phyloP scores from a whole-genome alignment of 2,329 filamentous ascomycete species.

The Rutstroemia sydowiana region DNA sequence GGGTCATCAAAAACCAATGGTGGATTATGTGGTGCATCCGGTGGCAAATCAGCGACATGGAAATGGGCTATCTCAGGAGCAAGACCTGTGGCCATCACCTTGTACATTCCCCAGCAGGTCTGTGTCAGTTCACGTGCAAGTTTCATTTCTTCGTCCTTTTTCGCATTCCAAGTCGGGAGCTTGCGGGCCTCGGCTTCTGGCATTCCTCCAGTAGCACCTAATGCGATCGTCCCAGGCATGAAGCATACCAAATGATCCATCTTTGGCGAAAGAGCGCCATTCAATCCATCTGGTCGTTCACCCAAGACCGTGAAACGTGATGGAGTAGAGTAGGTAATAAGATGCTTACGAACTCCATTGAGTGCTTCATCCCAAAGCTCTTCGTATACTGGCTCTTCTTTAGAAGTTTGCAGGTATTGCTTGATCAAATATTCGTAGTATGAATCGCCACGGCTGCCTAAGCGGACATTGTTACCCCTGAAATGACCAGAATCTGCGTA shows the following conservation, averaged over 20 bases:
- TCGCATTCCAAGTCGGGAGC: conserved; percentile 62
- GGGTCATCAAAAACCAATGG: conserved; percentile 44
- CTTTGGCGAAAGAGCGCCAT: conserved; percentile 64
- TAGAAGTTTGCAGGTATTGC: conserved; percentile 90
- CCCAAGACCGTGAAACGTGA: conserved; percentile 82
- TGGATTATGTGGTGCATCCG: conserved; percentile 44
- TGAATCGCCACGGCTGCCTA: conserved; percentile 90
- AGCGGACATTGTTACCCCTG: conserved; percentile 74
- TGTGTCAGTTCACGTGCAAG: conserved; percentile 88
- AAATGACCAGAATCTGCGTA: conserved; percentile 74
- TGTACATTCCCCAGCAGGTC: conserved; percentile 98
- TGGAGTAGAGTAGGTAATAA: conserved; percentile 79
- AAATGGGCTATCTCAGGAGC: conserved; percentile 94
- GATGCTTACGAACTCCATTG: conserved; percentile 78
- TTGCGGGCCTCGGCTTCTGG: conserved; percentile 69
- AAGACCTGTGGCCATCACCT: conserved; percentile 81
- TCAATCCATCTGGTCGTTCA: conserved; percentile 71
- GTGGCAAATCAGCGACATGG: conserved; percentile 58
- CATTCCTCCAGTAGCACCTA: conserved; percentile 75
- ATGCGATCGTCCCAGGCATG: conserved; percentile 89
- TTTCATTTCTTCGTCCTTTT: conserved; percentile 79
- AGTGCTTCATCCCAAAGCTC: conserved; percentile 91
- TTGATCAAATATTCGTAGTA: conserved; percentile 99
- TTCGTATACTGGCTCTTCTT: conserved; percentile 76
- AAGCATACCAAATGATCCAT: conserved; percentile 99